A percentile compares a stretch with the other conserved stretches of the same genome.
Evolutionary conservation across 768 basidiomycete genomes (phyloP).

Genomic region (Lyophyllum decastes): DNA sequence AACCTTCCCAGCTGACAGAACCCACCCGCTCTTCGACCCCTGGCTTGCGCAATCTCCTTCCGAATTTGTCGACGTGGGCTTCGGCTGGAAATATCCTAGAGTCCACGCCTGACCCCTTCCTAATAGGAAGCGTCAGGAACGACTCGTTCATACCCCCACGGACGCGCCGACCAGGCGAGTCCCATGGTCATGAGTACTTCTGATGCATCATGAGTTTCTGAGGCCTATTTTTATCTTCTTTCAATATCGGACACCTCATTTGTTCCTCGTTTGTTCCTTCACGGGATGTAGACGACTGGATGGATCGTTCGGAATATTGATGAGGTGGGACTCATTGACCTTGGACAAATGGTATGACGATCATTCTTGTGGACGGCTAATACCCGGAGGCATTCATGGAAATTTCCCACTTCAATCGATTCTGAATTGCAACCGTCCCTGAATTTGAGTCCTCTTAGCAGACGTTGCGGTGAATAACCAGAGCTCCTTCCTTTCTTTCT

Average conservation of each 20-base stretch:
- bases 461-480: neutral
- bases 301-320: neutral
- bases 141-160: slow-evolving; percentile 31
- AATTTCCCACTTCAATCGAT: neutral
- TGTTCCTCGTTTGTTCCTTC: neutral
- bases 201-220: slow-evolving; percentile 6
- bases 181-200: slow-evolving; percentile 27
- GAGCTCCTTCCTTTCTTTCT: neutral
- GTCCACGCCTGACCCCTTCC: slow-evolving; percentile 28
- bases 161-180: slow-evolving; percentile 18
- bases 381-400: neutral
- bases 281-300: neutral
- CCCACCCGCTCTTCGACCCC: slow-evolving; percentile 9
- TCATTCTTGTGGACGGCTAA: neutral
- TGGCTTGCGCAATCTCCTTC: slow-evolving; percentile 19
- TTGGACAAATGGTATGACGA: neutral
- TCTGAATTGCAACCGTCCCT: neutral
- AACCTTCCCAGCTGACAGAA: slow-evolving; percentile 10
- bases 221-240: neutral
- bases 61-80: slow-evolving; percentile 30
- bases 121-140: slow-evolving; percentile 36
- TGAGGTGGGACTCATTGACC: neutral
- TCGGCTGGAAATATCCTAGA: slow-evolving; percentile 27
- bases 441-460: neutral
- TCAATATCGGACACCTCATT: neutral